Conservation (phyloP, 768 basidiomycete genomes). For the Hortiboletus campestris region DNA sequence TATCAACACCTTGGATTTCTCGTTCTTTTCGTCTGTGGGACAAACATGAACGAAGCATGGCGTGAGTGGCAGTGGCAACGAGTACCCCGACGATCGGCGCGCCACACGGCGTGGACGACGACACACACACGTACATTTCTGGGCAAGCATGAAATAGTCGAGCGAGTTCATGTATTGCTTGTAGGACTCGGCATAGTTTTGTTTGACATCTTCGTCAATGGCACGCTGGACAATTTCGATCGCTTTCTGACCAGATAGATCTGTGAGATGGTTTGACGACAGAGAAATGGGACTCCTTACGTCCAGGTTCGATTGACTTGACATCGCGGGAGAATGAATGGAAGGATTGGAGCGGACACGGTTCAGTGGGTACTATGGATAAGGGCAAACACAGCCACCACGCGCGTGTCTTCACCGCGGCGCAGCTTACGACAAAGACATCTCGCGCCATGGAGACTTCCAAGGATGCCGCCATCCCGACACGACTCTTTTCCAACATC, state of each 20-base stretch:
- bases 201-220: constrained; percentile 89
- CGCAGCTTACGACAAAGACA: background rate
- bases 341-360: background rate
- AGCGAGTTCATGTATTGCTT: constrained; percentile 92
- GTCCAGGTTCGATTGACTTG: constrained; percentile 46
- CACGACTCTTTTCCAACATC: constrained; percentile 53
- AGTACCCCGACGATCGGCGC: too few species aligned
- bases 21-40: constrained; percentile 77
- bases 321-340: constrained; percentile 31
- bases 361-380: too few species aligned
- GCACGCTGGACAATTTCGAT: constrained; percentile 91
- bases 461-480: constrained; percentile 34
- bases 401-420: background rate
- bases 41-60: too few species aligned
- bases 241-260: constrained; percentile 51
- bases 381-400: too few species aligned
- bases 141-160: constrained; percentile 97
- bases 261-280: constrained; percentile 11
- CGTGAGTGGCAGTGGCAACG: too few species aligned
- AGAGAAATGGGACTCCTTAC: constrained; percentile 30
- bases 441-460: constrained; percentile 4
- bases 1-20: constrained; percentile 84
- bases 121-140: constrained; percentile 63
- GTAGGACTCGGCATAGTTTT: constrained; percentile 93
- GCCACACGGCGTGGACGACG: constrained; percentile 15